A percentile compares a stretch with the other conserved stretches of the same genome.
These are phyloP conservation scores for Acanthamoeba royreba DNA, from an alignment of 208 protist genomes.

Conservation along the genomic window DNA sequence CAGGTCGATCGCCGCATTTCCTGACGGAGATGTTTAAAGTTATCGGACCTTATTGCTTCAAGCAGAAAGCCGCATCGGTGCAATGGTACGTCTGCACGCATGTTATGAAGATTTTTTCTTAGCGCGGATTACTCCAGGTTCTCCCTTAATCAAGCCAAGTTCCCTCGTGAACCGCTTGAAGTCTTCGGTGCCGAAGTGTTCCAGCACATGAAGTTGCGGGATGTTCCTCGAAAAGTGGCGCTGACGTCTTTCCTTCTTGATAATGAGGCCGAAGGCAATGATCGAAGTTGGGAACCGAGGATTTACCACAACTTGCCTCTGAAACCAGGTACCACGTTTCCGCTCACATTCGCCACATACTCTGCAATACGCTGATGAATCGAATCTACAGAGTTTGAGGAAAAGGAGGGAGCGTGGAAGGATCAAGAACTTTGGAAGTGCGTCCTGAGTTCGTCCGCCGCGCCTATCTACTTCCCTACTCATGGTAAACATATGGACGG, in stretches of 20 bases:
- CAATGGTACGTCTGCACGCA: too few species aligned
- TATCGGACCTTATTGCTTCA: constrained; percentile 3
- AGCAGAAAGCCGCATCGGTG: not conserved
- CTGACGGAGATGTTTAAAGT: constrained; percentile 36
- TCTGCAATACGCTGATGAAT: too few species aligned
- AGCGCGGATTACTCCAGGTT: too few species aligned
- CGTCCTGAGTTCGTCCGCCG: constrained; percentile 21
- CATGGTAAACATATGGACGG: constrained; percentile 21
- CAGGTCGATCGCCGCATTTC: not conserved
- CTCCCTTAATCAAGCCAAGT: constrained; percentile 17
- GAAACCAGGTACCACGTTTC: not conserved
- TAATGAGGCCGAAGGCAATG: not conserved
- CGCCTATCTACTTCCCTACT: constrained; percentile 28
- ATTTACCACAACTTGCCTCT: constrained; percentile 40
- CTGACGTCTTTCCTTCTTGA: not conserved
- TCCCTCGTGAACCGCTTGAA: not conserved
- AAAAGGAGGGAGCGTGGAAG: not conserved
- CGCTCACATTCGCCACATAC: not conserved
- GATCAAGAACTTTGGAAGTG: constrained; percentile 24
- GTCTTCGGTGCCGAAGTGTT: not conserved
- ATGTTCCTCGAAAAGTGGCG: not conserved
- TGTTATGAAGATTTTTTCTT: too few species aligned
- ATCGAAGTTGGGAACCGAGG: constrained; percentile 11
- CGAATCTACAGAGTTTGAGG: not conserved
- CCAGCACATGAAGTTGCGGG: not conserved